phyloP scores from a whole-genome alignment of 352 stramenopile species.

The Globisporangium paddicum region DNA sequence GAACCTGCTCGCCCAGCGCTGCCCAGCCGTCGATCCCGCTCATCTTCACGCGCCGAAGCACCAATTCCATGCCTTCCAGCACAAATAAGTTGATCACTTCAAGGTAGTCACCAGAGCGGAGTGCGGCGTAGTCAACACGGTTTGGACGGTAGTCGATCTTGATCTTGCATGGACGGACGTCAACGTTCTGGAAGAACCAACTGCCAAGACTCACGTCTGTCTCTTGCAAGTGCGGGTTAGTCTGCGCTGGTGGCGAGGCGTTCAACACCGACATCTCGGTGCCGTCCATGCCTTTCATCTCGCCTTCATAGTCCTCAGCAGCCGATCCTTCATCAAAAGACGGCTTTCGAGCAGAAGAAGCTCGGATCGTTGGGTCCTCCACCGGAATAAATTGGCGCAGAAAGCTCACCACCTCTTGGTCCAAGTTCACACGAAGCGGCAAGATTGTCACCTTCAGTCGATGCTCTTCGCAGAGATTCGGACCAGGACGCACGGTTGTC shows the following conservation, averaged over 20 bases:
- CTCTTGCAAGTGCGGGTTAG: constrained; percentile 23
- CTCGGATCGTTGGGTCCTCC: constrained; percentile 26
- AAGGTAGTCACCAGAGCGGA: constrained; percentile 80
- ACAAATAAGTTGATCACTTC: constrained; percentile 90
- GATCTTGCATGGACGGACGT: constrained; percentile 86
- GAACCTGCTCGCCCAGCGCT: constrained; percentile 60
- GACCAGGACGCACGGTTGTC: constrained; percentile 70
- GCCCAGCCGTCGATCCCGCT: constrained; percentile 77
- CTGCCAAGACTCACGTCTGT: constrained; percentile 38
- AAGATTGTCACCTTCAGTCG: constrained; percentile 71
- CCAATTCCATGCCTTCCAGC: constrained; percentile 84
- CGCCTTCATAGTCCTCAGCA: constrained; percentile 21
- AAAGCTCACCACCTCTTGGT: constrained; percentile 87
- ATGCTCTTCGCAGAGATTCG: constrained; percentile 80
- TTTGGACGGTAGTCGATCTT: constrained; percentile 89
- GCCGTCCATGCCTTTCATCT: constrained; percentile 31
- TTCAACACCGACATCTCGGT: constrained; percentile 47
- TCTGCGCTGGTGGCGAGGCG: neutral
- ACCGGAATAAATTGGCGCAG: constrained; percentile 75
- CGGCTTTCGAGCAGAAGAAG: constrained; percentile 11
- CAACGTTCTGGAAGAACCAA: constrained; percentile 88
- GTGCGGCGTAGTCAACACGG: constrained; percentile 78
- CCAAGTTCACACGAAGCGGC: constrained; percentile 78
- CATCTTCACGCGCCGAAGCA: constrained; percentile 81
- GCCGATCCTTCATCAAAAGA: constrained; percentile 9